A percentile compares a stretch with the other conserved stretches of the same genome.
Conservation (phyloP, 108 stramenopile species). For the Skeletonema tropicum region DNA sequence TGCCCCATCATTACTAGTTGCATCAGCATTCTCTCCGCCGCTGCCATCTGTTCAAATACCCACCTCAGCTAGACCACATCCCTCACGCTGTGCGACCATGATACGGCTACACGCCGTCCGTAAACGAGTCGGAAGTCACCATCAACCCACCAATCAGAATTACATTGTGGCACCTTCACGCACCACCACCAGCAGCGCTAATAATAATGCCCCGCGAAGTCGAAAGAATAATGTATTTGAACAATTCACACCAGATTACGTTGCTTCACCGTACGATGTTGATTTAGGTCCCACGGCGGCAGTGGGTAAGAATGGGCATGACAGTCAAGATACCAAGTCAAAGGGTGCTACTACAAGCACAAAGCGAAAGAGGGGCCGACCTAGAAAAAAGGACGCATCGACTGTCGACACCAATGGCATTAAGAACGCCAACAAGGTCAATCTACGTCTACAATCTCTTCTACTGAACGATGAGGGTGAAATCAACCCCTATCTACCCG, state of each 20-base stretch:
- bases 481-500: constrained; percentile 26
- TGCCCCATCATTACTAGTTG: neutral
- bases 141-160: neutral
- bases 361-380: neutral
- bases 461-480: constrained; percentile 46
- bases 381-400: neutral
- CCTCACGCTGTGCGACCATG: neutral
- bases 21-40: neutral
- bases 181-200: neutral
- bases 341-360: neutral
- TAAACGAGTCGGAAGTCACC: constrained; percentile 5
- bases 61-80: neutral
- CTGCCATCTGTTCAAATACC: neutral
- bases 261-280: constrained; percentile 18
- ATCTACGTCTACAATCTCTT: constrained; percentile 28
- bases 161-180: neutral
- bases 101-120: neutral
- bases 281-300: constrained; percentile 15
- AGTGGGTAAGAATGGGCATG: neutral
- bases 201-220: neutral
- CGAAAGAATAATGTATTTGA: constrained; percentile 34
- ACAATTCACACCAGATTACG: constrained; percentile 38
- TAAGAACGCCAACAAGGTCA: constrained; percentile 17
- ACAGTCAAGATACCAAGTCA: neutral
- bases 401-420: neutral